Evolutionary conservation across 306 rosid genomes (phyloP), one percentile per base, ranked within the genome.

Genomic region (Luffa acutangula): DNA sequence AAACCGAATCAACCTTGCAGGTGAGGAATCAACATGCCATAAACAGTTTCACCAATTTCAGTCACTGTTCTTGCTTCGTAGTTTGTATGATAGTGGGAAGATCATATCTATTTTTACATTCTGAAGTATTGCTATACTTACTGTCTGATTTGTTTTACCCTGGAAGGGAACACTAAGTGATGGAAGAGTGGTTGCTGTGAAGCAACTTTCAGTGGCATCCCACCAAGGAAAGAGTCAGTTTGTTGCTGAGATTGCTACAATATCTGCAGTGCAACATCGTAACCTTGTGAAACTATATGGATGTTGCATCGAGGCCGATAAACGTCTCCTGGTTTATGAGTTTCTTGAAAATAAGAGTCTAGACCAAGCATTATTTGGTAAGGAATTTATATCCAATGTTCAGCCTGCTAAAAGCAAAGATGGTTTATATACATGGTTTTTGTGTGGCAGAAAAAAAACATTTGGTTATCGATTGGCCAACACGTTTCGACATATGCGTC

Each of bases 331-430:
- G 49, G 95, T 93, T 25, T 93, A 90, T 9, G 96, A 93, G 87
- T 93, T 82, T 81, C 87, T 91, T 6, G 95, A 91, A 81, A 93
- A 93, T 74, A 93, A 88, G 84, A 91, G 97, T 79, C 93, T 91
- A 78, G 97, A 90, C 85, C 96, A 90, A 90, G 97, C 93, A 74
- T 49, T 93, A 78, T 93, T 93, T 84, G 97, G 97, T 93, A 89
- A 45, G 72, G 79, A 10, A 80, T 51, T 20, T 36, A 11, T 52
- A 21, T 78, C 43, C 70, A 42, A 21, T 46, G 45, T 67, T 54
- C 17, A 20, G 75, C 9, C 1, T 69, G 36, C 20, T 43, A 48
- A 10, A 69, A 69, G n/a, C 33, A 78, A 59, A 72, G 48, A 71
- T 17, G 71, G 43, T 49, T 15, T 78, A 76, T 48, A 1, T 33